phyloP scores from a whole-genome alignment of 495 filamentous ascomycete genomes.

The Entonaema liquescens region DNA sequence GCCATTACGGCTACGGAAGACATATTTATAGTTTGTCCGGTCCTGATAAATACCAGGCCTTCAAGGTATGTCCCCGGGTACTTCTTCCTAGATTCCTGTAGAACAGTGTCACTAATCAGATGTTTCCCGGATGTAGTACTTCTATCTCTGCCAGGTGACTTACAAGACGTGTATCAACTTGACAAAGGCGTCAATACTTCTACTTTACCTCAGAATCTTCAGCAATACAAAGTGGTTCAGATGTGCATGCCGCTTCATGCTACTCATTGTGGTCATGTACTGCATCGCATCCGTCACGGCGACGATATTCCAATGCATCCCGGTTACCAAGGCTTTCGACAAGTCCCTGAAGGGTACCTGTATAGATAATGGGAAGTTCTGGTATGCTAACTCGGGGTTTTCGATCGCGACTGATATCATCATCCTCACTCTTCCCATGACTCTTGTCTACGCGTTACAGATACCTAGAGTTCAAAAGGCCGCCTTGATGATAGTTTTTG shows the following conservation, averaged over 20 bases:
- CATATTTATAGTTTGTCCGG: slow-evolving; percentile 31
- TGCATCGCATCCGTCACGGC: slow-evolving; percentile 44
- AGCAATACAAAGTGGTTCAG: slow-evolving; percentile 44
- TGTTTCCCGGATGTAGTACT: slow-evolving; percentile 28
- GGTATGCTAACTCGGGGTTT: slow-evolving; percentile 64
- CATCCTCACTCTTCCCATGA: slow-evolving; percentile 65
- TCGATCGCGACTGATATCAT: slow-evolving; percentile 65
- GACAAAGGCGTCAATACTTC: slow-evolving; percentile 49
- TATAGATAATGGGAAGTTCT: slow-evolving; percentile 54
- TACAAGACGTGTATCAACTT: slow-evolving; percentile 48
- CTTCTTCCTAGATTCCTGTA: not conserved
- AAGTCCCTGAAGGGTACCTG: slow-evolving; percentile 59
- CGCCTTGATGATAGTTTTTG: slow-evolving; percentile 63
- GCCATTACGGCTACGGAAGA: slow-evolving; percentile 43
- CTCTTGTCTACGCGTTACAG: slow-evolving; percentile 59
- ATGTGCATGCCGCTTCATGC: slow-evolving; percentile 34
- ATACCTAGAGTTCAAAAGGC: slow-evolving; percentile 61
- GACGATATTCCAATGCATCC: slow-evolving; percentile 62
- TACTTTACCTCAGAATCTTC: slow-evolving; percentile 50
- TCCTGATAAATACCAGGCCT: slow-evolving; percentile 34
- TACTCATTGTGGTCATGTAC: slow-evolving; percentile 38
- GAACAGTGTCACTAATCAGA: slow-evolving; percentile 2
- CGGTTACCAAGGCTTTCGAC: slow-evolving; percentile 63
- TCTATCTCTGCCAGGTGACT: slow-evolving; percentile 46
- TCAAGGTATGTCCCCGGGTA: slow-evolving; percentile 31